Evolutionary conservation across 2,329 filamentous ascomycete genomes (phyloP).

Genomic region (Pseudogymnoascus sp.): DNA sequence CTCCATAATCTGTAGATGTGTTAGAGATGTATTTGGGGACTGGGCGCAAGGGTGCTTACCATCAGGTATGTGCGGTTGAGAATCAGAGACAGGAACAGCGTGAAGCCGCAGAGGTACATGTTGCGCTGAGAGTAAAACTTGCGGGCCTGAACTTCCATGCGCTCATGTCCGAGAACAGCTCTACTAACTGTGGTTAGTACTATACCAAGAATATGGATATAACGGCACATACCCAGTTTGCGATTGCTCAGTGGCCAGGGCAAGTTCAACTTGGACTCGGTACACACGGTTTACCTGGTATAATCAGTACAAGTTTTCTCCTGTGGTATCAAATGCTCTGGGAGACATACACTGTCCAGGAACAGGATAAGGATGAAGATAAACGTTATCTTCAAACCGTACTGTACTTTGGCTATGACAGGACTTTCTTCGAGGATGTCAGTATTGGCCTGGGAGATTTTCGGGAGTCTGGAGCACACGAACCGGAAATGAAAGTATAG

Average conservation of each 20-base stretch:
- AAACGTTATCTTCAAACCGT: constrained; percentile 97
- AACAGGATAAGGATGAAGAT: constrained; percentile 99
- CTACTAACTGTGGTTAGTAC: constrained; percentile 31
- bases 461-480: constrained; percentile 12
- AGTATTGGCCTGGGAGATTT: constrained; percentile 16
- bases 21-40: constrained; percentile 93
- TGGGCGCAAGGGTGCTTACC: constrained; percentile 68
- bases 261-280: constrained; percentile 85
- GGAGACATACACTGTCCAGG: constrained; percentile 77
- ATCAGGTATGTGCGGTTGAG: constrained; percentile 98
- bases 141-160: constrained; percentile 96
- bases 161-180: constrained; percentile 77
- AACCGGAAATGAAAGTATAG: constrained; percentile 10
- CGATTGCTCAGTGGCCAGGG: constrained; percentile 57
- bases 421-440: constrained; percentile 26
- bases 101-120: constrained; percentile 99
- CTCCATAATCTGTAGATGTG: constrained; percentile 63
- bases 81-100: constrained; percentile 95
- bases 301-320: neutral
- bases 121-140: constrained; percentile 99
- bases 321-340: neutral
- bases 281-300: constrained; percentile 66
- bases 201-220: neutral
- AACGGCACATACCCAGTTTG: constrained; percentile 13
- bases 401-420: constrained; percentile 82